phyloP scores from a whole-genome alignment of 352 stramenopile species.

The Phytopythium chamaehyphon region DNA sequence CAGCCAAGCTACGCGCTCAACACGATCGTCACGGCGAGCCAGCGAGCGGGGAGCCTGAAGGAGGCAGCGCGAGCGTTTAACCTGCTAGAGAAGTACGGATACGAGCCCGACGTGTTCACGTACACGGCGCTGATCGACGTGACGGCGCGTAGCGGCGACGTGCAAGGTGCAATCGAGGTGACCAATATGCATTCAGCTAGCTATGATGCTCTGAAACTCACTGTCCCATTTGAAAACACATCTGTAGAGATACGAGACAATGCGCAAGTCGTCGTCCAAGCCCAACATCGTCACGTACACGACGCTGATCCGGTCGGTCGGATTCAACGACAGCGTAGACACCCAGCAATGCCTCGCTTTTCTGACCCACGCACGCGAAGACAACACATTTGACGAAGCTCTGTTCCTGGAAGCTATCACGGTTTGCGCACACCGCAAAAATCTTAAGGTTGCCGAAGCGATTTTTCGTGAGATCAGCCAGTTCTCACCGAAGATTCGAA shows the following conservation, averaged over 20 bases:
- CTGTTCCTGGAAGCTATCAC: conserved; percentile 61
- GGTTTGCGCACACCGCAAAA: conserved; percentile 38
- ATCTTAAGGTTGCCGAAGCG: conserved; percentile 20
- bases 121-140: conserved; percentile 83
- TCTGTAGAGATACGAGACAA: conserved; percentile 60
- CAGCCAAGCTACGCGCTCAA: conserved; percentile 76
- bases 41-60: conserved; percentile 48
- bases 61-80: conserved; percentile 67
- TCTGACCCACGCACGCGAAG: conserved; percentile 35
- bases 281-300: conserved; percentile 80
- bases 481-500: conserved; percentile 29
- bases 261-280: conserved; percentile 49
- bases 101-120: conserved; percentile 73
- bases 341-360: conserved; percentile 38
- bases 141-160: conserved; percentile 41
- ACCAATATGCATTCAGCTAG: no score
- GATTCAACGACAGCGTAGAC: conserved; percentile 29
- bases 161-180: conserved; percentile 46
- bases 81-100: conserved; percentile 38
- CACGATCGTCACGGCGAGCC: conserved; percentile 72
- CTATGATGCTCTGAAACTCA: no score
- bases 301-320: conserved; percentile 53
- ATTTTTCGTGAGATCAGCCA: conserved; percentile 32
- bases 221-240: no score
- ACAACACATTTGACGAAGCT: conserved; percentile 57